A percentile compares a stretch with the other conserved stretches of the same genome.
Conservation (phyloP, 2,329 filamentous ascomycete genomes). For the Lasiodiplodia sp. region DNA sequence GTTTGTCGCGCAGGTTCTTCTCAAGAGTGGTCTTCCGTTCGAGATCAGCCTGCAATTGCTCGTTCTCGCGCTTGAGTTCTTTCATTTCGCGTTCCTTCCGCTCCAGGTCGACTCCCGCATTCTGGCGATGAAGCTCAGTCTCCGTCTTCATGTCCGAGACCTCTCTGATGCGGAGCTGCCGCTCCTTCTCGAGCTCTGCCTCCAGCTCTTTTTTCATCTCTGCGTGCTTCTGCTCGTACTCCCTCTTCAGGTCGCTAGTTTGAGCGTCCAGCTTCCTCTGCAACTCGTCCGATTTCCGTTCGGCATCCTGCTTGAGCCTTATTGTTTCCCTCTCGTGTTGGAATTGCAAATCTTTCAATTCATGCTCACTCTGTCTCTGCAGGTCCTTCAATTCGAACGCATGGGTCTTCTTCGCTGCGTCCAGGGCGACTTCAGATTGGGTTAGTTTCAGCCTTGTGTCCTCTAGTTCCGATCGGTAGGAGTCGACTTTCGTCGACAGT, state of each 20-base stretch:
- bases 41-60: slow-evolving; percentile 52
- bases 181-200: slow-evolving; percentile 72
- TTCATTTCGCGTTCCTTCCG: slow-evolving; percentile 63
- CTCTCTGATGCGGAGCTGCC: slow-evolving; percentile 65
- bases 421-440: slow-evolving; percentile 57
- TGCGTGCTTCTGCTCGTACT: slow-evolving; percentile 73
- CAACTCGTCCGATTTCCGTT: slow-evolving; percentile 53
- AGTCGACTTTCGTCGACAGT: slow-evolving; percentile 60
- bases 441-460: slow-evolving; percentile 62
- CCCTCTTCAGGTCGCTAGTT: slow-evolving; percentile 63
- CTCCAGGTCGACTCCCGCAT: slow-evolving; percentile 59
- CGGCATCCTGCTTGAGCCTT: slow-evolving; percentile 60
- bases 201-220: slow-evolving; percentile 69
- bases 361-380: slow-evolving; percentile 62
- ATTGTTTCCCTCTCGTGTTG: slow-evolving; percentile 65
- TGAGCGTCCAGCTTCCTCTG: slow-evolving; percentile 59
- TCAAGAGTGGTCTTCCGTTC: slow-evolving; percentile 69
- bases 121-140: slow-evolving; percentile 56
- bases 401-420: slow-evolving; percentile 60
- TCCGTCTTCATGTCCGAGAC: slow-evolving; percentile 68
- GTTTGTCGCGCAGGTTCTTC: slow-evolving; percentile 63
- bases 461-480: slow-evolving; percentile 73
- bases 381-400: slow-evolving; percentile 61
- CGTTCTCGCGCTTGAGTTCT: slow-evolving; percentile 58
- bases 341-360: slow-evolving; percentile 63